Evolutionary conservation across 73 alveolate species (phyloP), one percentile per base, ranked within the genome.

Genomic region (Blepharisma japonicum): DNA sequence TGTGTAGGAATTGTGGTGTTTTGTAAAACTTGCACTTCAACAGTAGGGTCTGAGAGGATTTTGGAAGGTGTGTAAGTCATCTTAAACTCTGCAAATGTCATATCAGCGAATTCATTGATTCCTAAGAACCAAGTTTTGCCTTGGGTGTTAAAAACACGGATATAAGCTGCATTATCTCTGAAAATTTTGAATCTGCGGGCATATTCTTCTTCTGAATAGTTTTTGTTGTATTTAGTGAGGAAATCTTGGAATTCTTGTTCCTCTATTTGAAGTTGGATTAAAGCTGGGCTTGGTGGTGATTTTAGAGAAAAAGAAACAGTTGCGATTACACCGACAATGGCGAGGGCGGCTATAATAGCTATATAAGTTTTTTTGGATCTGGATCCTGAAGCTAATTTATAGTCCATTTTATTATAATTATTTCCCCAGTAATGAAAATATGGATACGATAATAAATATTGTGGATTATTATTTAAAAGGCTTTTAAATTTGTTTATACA

Each of bases 1-100:
- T 79, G 27, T 9, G 42, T 55, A 6, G 92, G 91, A 49, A 79
- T 23, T 14, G 77, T n/a, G 20, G 18, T 71, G 11, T n/a, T 11
- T 38, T 38, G 32, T 11, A 45, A 70, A n/a, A 71, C 14, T 0
- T 2, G 0, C 2, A 6, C 71, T 7, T 70, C 25, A 32, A 32
- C 3, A 32, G 42, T 32, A 32, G 42, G 42, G 3, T 32, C 42
- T 32, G 42, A 32, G 3, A 32, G 42, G 23, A n/a, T 61, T 25
- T 70, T 45, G 2, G 32, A 20, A 7, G 25, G 80, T n/a, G 27
- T 71, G 38, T 71, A 77, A 48, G 56, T 85, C 56, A 48, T 23
- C 23, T 61, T 61, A 39, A 61, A 61, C 47, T 61, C 74, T 0
- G 14, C 74, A 25, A n/a, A n/a, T 1, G 38, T 25, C 18, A 61